Evolutionary conservation across 768 basidiomycete genomes (phyloP).

Genomic region (Boletellus ananas): DNA sequence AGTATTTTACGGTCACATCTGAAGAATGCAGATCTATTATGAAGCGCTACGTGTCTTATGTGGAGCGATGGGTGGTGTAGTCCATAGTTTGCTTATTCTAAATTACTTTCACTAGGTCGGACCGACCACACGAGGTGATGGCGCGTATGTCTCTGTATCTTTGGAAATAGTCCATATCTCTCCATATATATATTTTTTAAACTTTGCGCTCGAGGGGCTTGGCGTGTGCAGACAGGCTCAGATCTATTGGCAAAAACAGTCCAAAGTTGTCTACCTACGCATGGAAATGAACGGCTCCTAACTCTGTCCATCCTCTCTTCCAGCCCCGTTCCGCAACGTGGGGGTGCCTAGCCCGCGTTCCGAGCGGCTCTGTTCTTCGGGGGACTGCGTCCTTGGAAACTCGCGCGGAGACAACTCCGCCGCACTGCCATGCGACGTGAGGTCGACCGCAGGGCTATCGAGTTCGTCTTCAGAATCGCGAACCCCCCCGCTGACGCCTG

Average conservation of each 20-base stretch:
- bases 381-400: slow-evolving; percentile 22
- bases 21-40: slow-evolving; percentile 67
- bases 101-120: neutral
- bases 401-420: slow-evolving; percentile 9
- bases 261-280: neutral
- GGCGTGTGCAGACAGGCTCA: too few species aligned
- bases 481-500: slow-evolving; percentile 27
- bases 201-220: too few species aligned
- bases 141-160: neutral
- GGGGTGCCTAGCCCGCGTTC: slow-evolving; percentile 68
- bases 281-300: neutral
- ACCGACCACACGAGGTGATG: neutral
- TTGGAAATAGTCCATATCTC: neutral
- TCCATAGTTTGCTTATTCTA: neutral
- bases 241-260: too few species aligned
- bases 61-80: neutral
- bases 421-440: slow-evolving; percentile 25
- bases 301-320: slow-evolving; percentile 23
- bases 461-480: slow-evolving; percentile 39
- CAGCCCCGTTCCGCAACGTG: slow-evolving; percentile 48
- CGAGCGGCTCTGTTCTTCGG: slow-evolving; percentile 49
- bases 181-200: too few species aligned
- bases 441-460: slow-evolving; percentile 43
- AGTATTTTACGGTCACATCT: slow-evolving; percentile 70
- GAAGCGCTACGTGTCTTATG: slow-evolving; percentile 11